Conservation (phyloP, 768 basidiomycete species). For the Russula compacta region DNA sequence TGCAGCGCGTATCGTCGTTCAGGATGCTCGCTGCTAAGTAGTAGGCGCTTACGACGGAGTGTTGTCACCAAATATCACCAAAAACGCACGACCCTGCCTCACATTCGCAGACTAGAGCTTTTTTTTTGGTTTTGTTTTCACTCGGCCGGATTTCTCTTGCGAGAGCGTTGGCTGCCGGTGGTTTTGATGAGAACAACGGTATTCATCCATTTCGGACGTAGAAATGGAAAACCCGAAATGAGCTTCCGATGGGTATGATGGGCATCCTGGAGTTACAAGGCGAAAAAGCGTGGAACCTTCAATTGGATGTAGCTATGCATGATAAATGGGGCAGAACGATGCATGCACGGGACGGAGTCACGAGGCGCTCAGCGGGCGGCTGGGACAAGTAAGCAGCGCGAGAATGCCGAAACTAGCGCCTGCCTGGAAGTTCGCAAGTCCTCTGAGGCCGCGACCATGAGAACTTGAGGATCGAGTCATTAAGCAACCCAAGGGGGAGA, state of each 20-base stretch:
- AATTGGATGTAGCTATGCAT: neutral
- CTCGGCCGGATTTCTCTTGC: neutral
- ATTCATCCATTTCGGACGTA: neutral
- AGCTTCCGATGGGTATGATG: neutral
- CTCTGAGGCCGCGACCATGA: neutral
- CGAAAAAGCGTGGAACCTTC: neutral
- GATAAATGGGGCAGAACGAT: neutral
- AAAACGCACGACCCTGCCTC: too few relatives aligned
- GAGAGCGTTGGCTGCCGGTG: neutral
- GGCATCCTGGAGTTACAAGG: neutral
- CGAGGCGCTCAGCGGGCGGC: neutral
- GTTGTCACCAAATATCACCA: too few relatives aligned
- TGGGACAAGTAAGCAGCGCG: neutral
- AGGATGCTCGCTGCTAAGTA: neutral
- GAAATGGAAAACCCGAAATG: neutral
- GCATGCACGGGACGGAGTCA: neutral
- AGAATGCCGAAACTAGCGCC: neutral
- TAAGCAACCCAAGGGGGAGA: neutral
- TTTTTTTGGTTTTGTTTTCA: neutral
- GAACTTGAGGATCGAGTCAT: neutral
- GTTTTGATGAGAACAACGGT: neutral
- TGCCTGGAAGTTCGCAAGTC: neutral
- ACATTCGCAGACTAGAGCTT: too few relatives aligned
- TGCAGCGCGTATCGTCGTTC: neutral
- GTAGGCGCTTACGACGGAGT: too few relatives aligned